Evolutionary conservation across 192 early-diverging fungal species (phyloP).

Genomic region (Rhizoclosmatium globosum): DNA sequence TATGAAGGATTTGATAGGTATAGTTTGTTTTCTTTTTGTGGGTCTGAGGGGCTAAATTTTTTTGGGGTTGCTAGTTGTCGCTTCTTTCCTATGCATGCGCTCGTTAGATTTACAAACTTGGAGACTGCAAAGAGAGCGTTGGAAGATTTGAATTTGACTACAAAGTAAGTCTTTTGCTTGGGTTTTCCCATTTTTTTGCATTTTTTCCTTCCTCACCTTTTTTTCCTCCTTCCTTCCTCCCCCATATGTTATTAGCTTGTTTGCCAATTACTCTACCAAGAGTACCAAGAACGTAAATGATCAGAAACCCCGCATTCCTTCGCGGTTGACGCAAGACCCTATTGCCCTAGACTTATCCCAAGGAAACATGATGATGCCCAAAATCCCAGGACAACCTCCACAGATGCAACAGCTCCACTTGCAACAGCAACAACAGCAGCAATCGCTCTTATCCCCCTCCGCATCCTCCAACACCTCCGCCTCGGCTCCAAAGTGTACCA

Average conservation of each 20-base stretch:
- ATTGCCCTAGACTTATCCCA: neutral
- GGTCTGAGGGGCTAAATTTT: neutral
- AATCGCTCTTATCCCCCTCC: constrained; percentile 9
- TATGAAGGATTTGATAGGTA: constrained; percentile 62
- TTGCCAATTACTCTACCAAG: constrained; percentile 63
- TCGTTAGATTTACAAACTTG: constrained; percentile 55
- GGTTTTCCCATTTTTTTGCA: neutral
- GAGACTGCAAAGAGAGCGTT: constrained; percentile 54
- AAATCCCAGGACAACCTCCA: neutral
- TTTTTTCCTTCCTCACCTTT: neutral
- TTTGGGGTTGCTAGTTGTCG: constrained; percentile 42
- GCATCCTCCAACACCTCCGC: constrained; percentile 31
- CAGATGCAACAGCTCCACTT: neutral
- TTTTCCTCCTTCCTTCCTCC: neutral
- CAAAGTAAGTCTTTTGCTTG: constrained; percentile 33
- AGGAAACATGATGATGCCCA: neutral
- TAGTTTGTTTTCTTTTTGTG: neutral
- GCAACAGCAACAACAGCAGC: constrained; percentile 26
- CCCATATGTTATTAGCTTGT: constrained; percentile 25
- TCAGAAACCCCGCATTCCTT: constrained; percentile 9
- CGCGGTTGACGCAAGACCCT: constrained; percentile 6
- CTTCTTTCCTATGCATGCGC: constrained; percentile 58
- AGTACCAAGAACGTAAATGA: constrained; percentile 47
- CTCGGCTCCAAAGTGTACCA: constrained; percentile 47
- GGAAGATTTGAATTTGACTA: constrained; percentile 59